Evolutionary conservation across 306 rosid genomes (phyloP).

Genomic region (Pterocarpus macrocarpus): DNA sequence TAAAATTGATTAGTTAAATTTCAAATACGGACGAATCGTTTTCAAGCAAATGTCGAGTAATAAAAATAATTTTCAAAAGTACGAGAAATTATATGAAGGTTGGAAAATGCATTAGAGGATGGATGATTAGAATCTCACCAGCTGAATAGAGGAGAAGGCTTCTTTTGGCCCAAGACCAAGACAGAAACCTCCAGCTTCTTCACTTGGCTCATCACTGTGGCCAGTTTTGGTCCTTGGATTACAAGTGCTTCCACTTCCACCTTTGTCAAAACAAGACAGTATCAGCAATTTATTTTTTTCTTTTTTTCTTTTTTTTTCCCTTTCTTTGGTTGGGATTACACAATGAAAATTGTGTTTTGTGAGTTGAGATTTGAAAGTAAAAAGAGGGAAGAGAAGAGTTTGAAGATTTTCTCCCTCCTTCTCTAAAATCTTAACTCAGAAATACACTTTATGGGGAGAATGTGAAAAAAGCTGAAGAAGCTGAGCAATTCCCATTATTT

Average conservation of each 20-base stretch:
- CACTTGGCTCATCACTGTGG: slow-evolving; percentile 85
- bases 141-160: slow-evolving; percentile 67
- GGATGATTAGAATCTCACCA: slow-evolving; percentile 68
- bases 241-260: slow-evolving; percentile 92
- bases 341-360: too few species aligned
- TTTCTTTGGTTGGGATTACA: too few species aligned
- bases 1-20: neutral
- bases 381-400: too few species aligned
- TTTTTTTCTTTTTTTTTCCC: neutral
- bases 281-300: neutral
- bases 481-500: slow-evolving; percentile 40
- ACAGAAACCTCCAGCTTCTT: slow-evolving; percentile 94
- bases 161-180: slow-evolving; percentile 92
- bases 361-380: too few species aligned
- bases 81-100: neutral
- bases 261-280: slow-evolving; percentile 48
- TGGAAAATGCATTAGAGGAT: neutral
- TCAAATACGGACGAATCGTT: neutral
- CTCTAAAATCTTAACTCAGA: too few species aligned
- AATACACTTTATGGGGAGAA: neutral
- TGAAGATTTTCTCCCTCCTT: too few species aligned
- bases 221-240: slow-evolving; percentile 85
- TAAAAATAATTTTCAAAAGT: neutral
- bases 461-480: slow-evolving; percentile 49
- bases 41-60: neutral